Percentiles rank a stretch among this genome's conserved stretches.
These are phyloP conservation scores for Pyrrhoderma noxium DNA, from an alignment of 1,284 basidiomycete genomes.

Conservation along the genomic window DNA sequence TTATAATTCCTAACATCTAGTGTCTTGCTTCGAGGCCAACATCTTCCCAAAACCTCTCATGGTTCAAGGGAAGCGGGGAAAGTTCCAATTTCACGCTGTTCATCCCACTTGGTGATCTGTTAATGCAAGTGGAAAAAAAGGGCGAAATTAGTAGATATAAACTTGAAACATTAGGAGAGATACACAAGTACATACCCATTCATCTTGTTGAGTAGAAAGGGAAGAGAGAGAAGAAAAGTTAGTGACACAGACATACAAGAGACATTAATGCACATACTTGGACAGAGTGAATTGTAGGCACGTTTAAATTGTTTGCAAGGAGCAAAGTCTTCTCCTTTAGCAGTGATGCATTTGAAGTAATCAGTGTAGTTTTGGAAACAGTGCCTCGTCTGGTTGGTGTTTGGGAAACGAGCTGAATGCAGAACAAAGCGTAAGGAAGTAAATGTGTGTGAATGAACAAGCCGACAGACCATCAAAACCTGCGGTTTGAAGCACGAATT, in stretches of 20 bases:
- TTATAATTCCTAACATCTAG: too few relatives aligned
- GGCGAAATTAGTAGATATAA: conserved; percentile 7
- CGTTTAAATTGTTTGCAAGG: conserved; percentile 99
- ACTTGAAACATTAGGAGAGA: conserved; percentile 10
- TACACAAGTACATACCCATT: conserved; percentile 57
- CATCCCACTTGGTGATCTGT: conserved; percentile 83
- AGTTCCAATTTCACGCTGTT: conserved; percentile 85
- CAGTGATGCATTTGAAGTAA: conserved; percentile 95
- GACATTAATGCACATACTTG: conserved; percentile 60
- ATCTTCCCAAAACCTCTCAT: conserved; percentile 29
- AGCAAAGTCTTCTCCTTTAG: conserved; percentile 95
- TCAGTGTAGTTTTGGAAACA: conserved; percentile 97
- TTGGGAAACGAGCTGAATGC: conserved; percentile 81
- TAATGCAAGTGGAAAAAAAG: not conserved
- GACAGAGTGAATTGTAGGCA: conserved; percentile 95
- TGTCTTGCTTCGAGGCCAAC: too few relatives aligned
- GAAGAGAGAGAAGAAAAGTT: conserved; percentile 12
- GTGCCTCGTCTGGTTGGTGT: conserved; percentile 92
- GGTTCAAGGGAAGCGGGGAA: conserved; percentile 89
- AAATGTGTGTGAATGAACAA: not conserved
- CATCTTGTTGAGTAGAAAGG: conserved; percentile 42
- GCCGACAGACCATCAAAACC: conserved; percentile 68
- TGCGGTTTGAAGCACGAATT: conserved; percentile 80
- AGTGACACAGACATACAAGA: conserved; percentile 1
- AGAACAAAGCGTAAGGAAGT: not conserved